phyloP scores from a whole-genome alignment of 148 eudicot species.

The Tetragonia tetragonoides region DNA sequence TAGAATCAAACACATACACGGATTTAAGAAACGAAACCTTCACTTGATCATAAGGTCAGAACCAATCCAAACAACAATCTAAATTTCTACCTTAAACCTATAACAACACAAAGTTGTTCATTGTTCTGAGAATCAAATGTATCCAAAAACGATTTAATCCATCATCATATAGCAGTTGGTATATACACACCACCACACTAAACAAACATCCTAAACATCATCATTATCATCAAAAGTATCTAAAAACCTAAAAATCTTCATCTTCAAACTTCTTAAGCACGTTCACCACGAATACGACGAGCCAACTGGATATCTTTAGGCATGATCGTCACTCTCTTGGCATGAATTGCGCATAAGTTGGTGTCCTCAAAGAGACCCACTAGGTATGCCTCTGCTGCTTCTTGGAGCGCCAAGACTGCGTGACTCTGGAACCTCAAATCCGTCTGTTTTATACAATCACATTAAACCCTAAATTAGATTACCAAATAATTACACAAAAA shows the following conservation, averaged over 20 bases:
- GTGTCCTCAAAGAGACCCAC: constrained; percentile 50
- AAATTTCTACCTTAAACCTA: too few relatives aligned
- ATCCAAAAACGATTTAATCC: too few relatives aligned
- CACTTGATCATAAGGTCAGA: too few relatives aligned
- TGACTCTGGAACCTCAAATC: constrained; percentile 61
- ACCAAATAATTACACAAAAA: not conserved
- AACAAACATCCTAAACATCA: not conserved
- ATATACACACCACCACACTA: not conserved
- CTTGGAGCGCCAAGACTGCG: constrained; percentile 53
- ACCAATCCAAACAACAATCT: too few relatives aligned
- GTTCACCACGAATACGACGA: constrained; percentile 49
- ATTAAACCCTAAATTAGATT: not conserved
- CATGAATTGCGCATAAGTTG: constrained; percentile 36
- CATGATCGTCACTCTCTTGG: constrained; percentile 60
- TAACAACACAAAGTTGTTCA: too few relatives aligned
- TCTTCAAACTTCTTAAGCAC: constrained; percentile 31
- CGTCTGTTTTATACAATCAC: constrained; percentile 26
- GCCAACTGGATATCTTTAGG: constrained; percentile 48
- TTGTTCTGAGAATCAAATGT: too few relatives aligned
- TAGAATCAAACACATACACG: too few relatives aligned
- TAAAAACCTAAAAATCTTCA: not conserved
- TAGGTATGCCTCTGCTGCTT: constrained; percentile 52
- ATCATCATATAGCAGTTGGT: too few relatives aligned
- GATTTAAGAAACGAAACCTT: too few relatives aligned
- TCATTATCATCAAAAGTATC: not conserved